These are phyloP conservation scores for Saccharomycopsis sp. DNA, from an alignment of 805 yeast genomes.

Conservation along the genomic window DNA sequence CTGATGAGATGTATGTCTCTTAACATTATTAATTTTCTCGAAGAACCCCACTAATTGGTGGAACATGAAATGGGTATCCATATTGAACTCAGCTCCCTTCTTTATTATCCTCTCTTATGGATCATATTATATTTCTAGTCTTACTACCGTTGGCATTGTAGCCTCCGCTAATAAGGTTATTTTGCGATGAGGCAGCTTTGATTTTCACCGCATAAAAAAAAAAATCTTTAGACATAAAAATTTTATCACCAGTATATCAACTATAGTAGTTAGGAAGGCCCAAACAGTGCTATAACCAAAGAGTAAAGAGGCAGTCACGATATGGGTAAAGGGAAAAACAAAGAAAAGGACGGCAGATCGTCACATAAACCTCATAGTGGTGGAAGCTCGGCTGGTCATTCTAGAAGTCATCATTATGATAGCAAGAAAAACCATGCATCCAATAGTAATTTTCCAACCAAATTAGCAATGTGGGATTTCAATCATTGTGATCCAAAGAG, in stretches of 20 bases:
- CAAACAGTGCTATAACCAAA: too few species aligned
- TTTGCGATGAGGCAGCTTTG: too few species aligned
- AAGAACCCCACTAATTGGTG: constrained; percentile 5
- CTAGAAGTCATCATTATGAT: constrained; percentile 6
- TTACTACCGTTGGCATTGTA: too few species aligned
- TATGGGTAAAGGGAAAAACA: constrained; percentile 13
- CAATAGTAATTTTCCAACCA: constrained; percentile 59
- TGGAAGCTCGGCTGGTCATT: constrained; percentile 12
- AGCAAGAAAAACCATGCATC: not conserved
- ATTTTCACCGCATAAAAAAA: too few species aligned
- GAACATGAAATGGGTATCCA: not conserved
- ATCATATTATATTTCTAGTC: too few species aligned
- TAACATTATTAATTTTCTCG: constrained; percentile 1
- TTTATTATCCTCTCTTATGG: not conserved
- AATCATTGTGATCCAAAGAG: constrained; percentile 98
- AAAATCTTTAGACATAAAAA: too few species aligned
- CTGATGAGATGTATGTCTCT: not conserved
- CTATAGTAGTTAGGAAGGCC: too few species aligned
- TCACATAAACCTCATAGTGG: constrained; percentile 3
- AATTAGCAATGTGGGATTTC: constrained; percentile 98
- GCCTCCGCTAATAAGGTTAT: too few species aligned
- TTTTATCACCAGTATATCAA: too few species aligned
- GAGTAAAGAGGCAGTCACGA: too few species aligned
- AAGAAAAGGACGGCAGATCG: constrained; percentile 6
- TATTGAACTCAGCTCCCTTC: not conserved